Evolutionary conservation across 2,329 filamentous ascomycete species (phyloP).

Genomic region (Diaporthe vexans): DNA sequence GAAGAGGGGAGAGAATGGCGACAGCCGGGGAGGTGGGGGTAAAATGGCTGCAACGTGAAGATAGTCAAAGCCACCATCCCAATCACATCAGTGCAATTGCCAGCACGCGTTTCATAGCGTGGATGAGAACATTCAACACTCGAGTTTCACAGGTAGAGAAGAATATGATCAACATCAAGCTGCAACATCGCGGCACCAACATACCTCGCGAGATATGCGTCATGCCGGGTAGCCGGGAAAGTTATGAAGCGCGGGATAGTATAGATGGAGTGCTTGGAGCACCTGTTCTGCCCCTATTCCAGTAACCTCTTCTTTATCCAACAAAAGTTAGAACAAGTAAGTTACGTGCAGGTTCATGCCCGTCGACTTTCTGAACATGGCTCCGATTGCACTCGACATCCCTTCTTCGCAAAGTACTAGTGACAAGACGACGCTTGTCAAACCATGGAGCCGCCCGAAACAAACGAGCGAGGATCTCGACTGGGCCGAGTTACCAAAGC

Average conservation of each 20-base stretch:
- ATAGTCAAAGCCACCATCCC: not conserved
- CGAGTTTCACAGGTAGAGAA: not conserved
- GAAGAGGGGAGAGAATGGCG: not conserved
- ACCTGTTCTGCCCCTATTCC: no score
- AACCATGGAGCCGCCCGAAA: slow-evolving; percentile 10
- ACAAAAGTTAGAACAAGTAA: not conserved
- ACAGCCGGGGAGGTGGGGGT: slow-evolving; percentile 7
- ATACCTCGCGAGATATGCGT: not conserved
- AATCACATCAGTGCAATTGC: not conserved
- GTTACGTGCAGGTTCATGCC: not conserved
- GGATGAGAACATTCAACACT: not conserved
- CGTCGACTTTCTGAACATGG: not conserved
- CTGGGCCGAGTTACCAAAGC: slow-evolving; percentile 12
- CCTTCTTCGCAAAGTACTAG: not conserved
- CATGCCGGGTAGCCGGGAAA: not conserved
- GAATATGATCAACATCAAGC: slow-evolving; percentile 8
- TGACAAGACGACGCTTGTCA: not conserved
- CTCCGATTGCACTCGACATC: slow-evolving; percentile 8
- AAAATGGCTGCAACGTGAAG: not conserved
- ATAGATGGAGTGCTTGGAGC: not conserved
- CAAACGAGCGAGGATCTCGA: slow-evolving; percentile 5
- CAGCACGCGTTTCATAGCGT: slow-evolving; percentile 1
- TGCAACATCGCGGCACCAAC: not conserved
- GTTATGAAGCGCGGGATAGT: not conserved
- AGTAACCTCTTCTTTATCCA: no score